These are phyloP conservation scores for Phytopythium delawarense DNA, from an alignment of 352 stramenopile species.

Conservation along the genomic window DNA sequence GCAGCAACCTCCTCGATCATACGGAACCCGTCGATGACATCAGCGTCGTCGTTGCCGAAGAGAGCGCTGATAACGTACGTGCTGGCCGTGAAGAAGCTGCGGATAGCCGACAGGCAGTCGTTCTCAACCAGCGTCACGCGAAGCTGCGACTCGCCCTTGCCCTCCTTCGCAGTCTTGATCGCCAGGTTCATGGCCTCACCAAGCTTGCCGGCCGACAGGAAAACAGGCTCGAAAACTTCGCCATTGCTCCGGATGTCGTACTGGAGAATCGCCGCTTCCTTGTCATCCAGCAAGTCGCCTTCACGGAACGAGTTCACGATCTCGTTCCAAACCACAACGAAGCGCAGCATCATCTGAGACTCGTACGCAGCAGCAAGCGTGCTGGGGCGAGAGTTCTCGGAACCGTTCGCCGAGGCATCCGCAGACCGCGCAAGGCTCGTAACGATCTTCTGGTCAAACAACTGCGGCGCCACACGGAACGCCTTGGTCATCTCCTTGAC, in stretches of 20 bases:
- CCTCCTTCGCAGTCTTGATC: slow-evolving; percentile 70
- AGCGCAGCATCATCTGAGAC: slow-evolving; percentile 80
- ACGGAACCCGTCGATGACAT: slow-evolving; percentile 75
- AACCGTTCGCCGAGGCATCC: slow-evolving; percentile 41
- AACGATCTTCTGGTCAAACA: slow-evolving; percentile 81
- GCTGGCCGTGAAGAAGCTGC: slow-evolving; percentile 79
- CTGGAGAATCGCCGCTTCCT: slow-evolving; percentile 72
- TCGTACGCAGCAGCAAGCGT: slow-evolving; percentile 53
- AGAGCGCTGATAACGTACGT: slow-evolving; percentile 71
- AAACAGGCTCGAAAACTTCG: slow-evolving; percentile 84
- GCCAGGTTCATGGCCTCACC: slow-evolving; percentile 64
- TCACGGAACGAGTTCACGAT: slow-evolving; percentile 81
- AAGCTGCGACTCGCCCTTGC: slow-evolving; percentile 76
- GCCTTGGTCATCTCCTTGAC: slow-evolving; percentile 73
- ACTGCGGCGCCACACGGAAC: slow-evolving; percentile 63
- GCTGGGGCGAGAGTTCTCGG: slow-evolving; percentile 40
- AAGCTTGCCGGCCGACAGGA: slow-evolving; percentile 82
- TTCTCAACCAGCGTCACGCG: slow-evolving; percentile 74
- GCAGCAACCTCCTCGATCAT: slow-evolving; percentile 68
- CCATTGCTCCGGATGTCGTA: slow-evolving; percentile 85
- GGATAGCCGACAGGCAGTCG: slow-evolving; percentile 76
- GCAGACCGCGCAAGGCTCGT: slow-evolving; percentile 52
- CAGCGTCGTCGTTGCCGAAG: slow-evolving; percentile 74
- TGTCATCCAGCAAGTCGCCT: slow-evolving; percentile 69
- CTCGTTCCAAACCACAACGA: slow-evolving; percentile 81